Base-by-base conservation (phyloP, 2,329 filamentous ascomycete genomes). In the Aspergillus sp. region DNA sequence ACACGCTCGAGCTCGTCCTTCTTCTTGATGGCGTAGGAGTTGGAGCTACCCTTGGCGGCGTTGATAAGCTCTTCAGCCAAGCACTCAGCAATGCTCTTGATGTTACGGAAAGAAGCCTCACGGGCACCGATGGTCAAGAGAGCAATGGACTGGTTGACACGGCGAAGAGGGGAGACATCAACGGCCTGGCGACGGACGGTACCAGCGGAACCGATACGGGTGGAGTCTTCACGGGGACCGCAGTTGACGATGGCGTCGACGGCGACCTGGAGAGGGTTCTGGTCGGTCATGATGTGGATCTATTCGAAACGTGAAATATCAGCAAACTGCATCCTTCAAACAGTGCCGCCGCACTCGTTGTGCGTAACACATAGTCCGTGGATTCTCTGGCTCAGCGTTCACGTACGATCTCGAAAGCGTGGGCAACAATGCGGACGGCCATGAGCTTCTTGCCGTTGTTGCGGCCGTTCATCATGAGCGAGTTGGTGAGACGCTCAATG, bases 371-470 rank as follows among this genome's bases (percentile, higher is more conserved):
- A 9, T 5, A 20, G 35, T 39, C 19, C 22, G 39, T 19, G 4
- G 39, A 13, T 12, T 43, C 23, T 9, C 12, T 5, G n/a, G n/a
- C 37, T 45, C 30, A 19, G 33, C 37, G 44, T 44, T 44, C 59
- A 86, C 88, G 76, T 86, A 96, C 91, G 75, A 98, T 98, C 83
- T 98, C 94, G 79, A 98, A 98, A 68, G 91, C 78, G 83, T 98
- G 93, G 65, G 90, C 90, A 69, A 98, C 90, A 66, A 98, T 98
- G 79, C 93, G 90, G 76, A 97, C 91, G 73, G 93, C 94, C 90
- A 95, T 96, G 73, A 97, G 85, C 89, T 98, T 98, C 88, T 98
- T 98, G 79, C 93, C 93, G 88, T 96, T 98, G 88, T 98, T 98
- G 80, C 93, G 93, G 78, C 93, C 93, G 86, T 98, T 95, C 91